phyloP scores from a whole-genome alignment of 2,329 filamentous ascomycete genomes.

The Acrocalymma vagum region DNA sequence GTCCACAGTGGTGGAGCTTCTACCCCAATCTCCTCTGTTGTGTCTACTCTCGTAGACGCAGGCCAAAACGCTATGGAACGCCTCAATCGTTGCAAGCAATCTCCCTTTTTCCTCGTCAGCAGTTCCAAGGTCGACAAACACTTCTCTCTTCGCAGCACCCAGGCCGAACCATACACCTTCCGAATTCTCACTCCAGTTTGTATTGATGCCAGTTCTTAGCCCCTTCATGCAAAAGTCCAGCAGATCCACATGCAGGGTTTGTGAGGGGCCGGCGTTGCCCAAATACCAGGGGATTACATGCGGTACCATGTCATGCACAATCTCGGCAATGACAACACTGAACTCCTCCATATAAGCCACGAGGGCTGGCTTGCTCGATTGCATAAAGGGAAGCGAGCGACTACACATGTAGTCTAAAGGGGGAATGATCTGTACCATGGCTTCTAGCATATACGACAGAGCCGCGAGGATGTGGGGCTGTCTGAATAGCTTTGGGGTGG shows the following conservation, averaged over 20 bases:
- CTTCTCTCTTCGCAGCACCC: constrained; percentile 54
- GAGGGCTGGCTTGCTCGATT: constrained; percentile 25
- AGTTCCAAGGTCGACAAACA: constrained; percentile 48
- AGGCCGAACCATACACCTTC: constrained; percentile 56
- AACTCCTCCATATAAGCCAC: constrained; percentile 53
- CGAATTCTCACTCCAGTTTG: constrained; percentile 54
- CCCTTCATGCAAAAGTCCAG: constrained; percentile 48
- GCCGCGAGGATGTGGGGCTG: constrained; percentile 51
- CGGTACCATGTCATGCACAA: constrained; percentile 31
- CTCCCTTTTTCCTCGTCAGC: constrained; percentile 37
- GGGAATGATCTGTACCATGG: constrained; percentile 51
- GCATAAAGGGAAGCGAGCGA: constrained; percentile 23
- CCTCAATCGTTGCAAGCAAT: constrained; percentile 25
- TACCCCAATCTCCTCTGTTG: not conserved
- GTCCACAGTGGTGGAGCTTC: no score
- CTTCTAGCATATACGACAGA: constrained; percentile 50
- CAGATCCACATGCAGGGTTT: constrained; percentile 17
- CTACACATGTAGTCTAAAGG: constrained; percentile 58
- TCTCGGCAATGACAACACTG: constrained; percentile 38
- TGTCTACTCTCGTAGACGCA: constrained; percentile 10
- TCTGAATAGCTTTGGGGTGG: constrained; percentile 43
- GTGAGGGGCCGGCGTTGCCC: constrained; percentile 9
- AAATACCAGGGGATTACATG: constrained; percentile 22
- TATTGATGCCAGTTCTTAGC: constrained; percentile 52
- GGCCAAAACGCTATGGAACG: constrained; percentile 25